A percentile compares a stretch with the other conserved stretches of the same genome.
Conservation (phyloP, 2,329 filamentous ascomycete genomes). For the Colletotrichum musicola region DNA sequence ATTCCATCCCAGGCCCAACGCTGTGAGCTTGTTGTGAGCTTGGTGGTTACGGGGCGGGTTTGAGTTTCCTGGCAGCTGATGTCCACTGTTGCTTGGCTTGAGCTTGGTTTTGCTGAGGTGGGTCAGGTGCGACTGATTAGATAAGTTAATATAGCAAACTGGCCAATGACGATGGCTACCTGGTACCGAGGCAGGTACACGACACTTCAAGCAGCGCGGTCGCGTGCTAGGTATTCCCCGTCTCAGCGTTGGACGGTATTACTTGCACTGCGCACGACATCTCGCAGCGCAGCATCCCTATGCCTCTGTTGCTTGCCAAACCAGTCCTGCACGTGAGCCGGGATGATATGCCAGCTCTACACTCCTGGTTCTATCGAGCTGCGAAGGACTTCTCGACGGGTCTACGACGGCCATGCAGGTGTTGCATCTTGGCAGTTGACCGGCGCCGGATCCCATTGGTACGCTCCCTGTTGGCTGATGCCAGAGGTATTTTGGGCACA, state of each 20-base stretch:
- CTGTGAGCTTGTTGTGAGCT: background rate
- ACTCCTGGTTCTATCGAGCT: background rate
- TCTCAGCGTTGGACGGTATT: too few species aligned
- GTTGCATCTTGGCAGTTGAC: constrained; percentile 7
- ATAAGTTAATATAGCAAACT: constrained; percentile 6
- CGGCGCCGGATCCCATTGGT: constrained; percentile 6
- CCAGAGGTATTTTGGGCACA: background rate
- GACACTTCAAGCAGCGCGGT: too few species aligned
- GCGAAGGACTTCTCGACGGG: background rate
- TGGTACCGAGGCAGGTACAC: too few species aligned
- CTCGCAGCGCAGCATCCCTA: too few species aligned
- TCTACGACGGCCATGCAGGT: background rate
- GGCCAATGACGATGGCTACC: background rate
- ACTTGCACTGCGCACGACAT: too few species aligned
- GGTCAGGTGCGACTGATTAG: constrained; percentile 28
- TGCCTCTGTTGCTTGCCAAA: too few species aligned
- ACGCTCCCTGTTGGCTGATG: background rate
- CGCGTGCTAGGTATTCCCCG: too few species aligned
- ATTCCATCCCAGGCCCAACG: constrained; percentile 1
- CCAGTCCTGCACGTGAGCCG: background rate
- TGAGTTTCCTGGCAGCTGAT: constrained; percentile 29
- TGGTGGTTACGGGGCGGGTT: constrained; percentile 2
- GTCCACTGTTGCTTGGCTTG: constrained; percentile 25
- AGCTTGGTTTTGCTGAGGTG: constrained; percentile 4
- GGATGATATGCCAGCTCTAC: background rate